Conservation (phyloP, 768 basidiomycete genomes). For the Thelephora ganbajun region DNA sequence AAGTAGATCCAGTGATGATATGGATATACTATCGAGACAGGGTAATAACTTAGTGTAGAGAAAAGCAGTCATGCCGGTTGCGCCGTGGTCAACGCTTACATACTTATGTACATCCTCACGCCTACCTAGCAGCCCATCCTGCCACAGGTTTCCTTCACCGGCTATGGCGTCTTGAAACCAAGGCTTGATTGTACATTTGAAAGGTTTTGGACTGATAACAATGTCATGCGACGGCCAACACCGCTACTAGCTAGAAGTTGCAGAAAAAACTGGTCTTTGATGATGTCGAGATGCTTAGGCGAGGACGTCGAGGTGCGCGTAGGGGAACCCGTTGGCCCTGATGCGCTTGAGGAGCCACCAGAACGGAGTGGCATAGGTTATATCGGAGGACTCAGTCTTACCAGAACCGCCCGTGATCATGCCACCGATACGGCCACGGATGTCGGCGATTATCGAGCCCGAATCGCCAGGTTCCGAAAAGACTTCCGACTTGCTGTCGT, state of each 20-base stretch:
- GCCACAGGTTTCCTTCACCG: not conserved
- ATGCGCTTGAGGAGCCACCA: conserved; percentile 5
- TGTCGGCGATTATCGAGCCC: conserved; percentile 12
- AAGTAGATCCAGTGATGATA: too few relatives aligned
- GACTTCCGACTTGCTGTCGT: too few relatives aligned
- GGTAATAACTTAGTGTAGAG: too few relatives aligned
- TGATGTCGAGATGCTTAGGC: conserved; percentile 17
- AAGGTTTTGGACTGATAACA: too few relatives aligned
- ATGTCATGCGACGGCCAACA: too few relatives aligned
- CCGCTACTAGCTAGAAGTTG: too few relatives aligned
- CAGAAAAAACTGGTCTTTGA: too few relatives aligned
- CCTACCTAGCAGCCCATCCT: not conserved
- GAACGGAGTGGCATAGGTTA: conserved; percentile 18
- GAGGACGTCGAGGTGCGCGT: conserved; percentile 16
- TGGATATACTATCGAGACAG: too few relatives aligned
- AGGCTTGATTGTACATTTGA: not conserved
- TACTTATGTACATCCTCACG: too few relatives aligned
- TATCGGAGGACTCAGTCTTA: conserved; percentile 9
- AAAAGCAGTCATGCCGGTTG: too few relatives aligned
- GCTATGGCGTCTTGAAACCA: not conserved
- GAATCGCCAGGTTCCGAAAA: conserved; percentile 10
- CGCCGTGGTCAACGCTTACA: too few relatives aligned
- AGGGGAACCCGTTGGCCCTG: conserved; percentile 6
- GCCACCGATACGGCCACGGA: conserved; percentile 15
- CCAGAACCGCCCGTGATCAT: conserved; percentile 17